Conservation (phyloP, 2,329 filamentous ascomycete species). For the Exophiala sideris region DNA sequence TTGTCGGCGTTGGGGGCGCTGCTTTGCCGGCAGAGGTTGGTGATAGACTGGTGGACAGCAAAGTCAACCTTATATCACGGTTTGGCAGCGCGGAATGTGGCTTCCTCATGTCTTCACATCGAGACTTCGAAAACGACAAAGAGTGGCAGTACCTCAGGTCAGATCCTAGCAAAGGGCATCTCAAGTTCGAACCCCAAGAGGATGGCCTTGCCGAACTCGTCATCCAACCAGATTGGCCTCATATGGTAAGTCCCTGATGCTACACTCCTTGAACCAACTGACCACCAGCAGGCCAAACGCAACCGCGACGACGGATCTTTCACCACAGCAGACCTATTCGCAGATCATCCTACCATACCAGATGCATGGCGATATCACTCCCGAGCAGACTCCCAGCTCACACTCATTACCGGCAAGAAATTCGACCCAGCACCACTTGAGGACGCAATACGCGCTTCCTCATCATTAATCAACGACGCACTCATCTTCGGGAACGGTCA, state of each 20-base stretch:
- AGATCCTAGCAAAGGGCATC: constrained; percentile 31
- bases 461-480: constrained; percentile 49
- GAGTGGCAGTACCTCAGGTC: constrained; percentile 61
- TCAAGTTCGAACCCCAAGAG: constrained; percentile 48
- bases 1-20: constrained; percentile 64
- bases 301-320: constrained; percentile 61
- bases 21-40: constrained; percentile 54
- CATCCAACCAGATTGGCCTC: constrained; percentile 56
- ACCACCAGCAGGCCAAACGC: constrained; percentile 42
- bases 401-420: constrained; percentile 64
- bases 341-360: constrained; percentile 49
- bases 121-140: constrained; percentile 53
- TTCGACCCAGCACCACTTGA: constrained; percentile 64
- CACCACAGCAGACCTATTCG: constrained; percentile 62
- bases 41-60: constrained; percentile 48
- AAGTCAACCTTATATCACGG: constrained; percentile 58
- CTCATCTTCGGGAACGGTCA: constrained; percentile 60
- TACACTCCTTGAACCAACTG: neutral
- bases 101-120: constrained; percentile 61
- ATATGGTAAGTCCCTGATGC: constrained; percentile 35
- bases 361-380: constrained; percentile 63
- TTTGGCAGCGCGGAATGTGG: constrained; percentile 66
- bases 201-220: constrained; percentile 53
- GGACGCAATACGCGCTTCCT: constrained; percentile 47
- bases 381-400: constrained; percentile 60